Evolutionary conservation across 148 eudicot genomes (phyloP), one percentile per base, ranked within the genome.

Genomic region (Fagopyrum esculentum): DNA sequence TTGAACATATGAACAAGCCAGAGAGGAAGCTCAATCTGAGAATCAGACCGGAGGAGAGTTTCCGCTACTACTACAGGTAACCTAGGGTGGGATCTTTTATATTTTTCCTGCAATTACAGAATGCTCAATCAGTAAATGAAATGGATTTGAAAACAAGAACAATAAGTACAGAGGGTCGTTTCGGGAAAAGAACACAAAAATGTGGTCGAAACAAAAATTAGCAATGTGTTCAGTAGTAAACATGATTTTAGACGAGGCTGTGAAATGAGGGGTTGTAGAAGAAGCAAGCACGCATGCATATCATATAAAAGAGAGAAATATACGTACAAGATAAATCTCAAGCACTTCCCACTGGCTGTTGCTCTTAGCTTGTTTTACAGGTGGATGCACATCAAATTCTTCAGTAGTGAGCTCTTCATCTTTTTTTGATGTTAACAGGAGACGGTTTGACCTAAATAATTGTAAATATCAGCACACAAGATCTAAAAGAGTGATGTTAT

Each of bases 1-100:
- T 92, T 96, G 75, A 96, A 96, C 84, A 83, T 86, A 60, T 86
- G 81, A 75, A 90, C 93, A 75, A 96, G 83, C 99, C 99, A 96
- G 76, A 90, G 97, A 64, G 99, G 99, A 82, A 96, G 84, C 69
- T 92, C 99, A 80, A 96, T 89, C 56, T 86, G 91, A 76, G 91
- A 84, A 88, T 96, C 91, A 45, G 93, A 80, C 73, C 86, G 81
- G 72, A 96, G 97, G 71, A 96, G 91, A 71, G 97, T 90, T 79
- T 93, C 98, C 15, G 99, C 99, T 83, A 92, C 96, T 75, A 87
- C 79, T n/a, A 85, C 82, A 4, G 99, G 98, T 74, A 96, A 78
- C 83, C 97, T 89, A 61, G 86, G 87, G 71, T 96, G 93, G 81
- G 81, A 89, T 61, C 68, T 73, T 80, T 79, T 88, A 82, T 96